Base-by-base conservation (phyloP, 139 green algal genomes). In the Closterium sp. region DNA sequence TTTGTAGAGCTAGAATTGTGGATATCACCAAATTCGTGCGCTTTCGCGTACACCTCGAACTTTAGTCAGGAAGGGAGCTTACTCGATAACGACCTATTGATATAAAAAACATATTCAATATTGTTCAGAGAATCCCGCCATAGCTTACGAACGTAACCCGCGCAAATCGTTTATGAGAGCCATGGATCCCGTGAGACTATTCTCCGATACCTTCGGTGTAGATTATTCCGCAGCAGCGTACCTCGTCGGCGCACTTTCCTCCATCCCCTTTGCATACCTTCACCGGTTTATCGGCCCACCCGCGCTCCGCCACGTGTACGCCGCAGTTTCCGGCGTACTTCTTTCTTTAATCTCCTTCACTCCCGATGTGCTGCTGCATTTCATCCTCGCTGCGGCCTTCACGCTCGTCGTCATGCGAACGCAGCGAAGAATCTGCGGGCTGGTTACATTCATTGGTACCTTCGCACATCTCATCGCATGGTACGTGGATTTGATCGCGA, bases 391-490 rank as follows among this genome's bases (percentile, higher is more conserved):
- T 6, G 62, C 62, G 62, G 13, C 62, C 62, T 79, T 79, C 62
- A 79, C 62, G 2, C 62, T 79, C 62, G 62, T 79, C 62, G 62
- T 24, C 84, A 93, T 93, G 91, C 24, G 70, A 31, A 31, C 70
- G 31, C 19, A 88, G 31, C 30, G 91, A n/a, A 91, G 73, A 1
- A n/a, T 86, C 5, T 91, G 86, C 29, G 62, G 91, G 9, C 30
- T 85, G 29, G 30, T 93, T 29, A 91, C 91, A 22, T 84, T 79
- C 84, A 24, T 93, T 28, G 29, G 85, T 22, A 93, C 31, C 31
- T 93, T 93, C 70, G 29, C 30, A n/a, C 91, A 85, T 31, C 85
- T 93, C 45, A 93, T 93, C 84, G 31, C 31, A 30, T 93, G 91
- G 91, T 93, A 31, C 38, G 38, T 50, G 38, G 38, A 50, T 50